Base-by-base conservation (phyloP, 2,329 filamentous ascomycete species). In the Tolypocladium tundrense region DNA sequence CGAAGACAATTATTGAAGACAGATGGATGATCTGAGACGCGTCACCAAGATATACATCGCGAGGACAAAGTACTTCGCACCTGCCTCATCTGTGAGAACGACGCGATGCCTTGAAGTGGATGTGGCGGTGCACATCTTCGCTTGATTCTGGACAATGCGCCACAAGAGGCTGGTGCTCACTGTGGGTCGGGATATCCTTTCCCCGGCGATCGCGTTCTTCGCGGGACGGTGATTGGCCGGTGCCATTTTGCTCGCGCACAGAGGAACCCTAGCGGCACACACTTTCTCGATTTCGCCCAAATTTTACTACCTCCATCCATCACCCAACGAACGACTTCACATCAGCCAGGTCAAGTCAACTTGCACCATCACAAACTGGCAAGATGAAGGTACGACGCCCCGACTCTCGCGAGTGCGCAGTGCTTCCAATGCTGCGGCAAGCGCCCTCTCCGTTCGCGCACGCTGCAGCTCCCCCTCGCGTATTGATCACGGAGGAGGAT, bases 361-460 rank as follows among this genome's bases (percentile, higher is more conserved):
- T 75, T 75, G 73, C 70, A 75, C 72, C 73, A 74, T 67, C 69
- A 71, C 72, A 70, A 68, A 70, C 74, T 72, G 74, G 73, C 75
- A 77, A 74, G 68, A 77, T 77, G 75, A 77, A 77, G 75, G 75
- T 77, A 75, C 60, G 74, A 59, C 50, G 52, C 53, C 45, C 37
- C 41, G 40, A 27, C 52, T 33, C 54, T 58, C 9, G 40, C 48
- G 48, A 37, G 19, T 11, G 48, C 31, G 9, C 31, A 35, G 19
- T 35, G 31, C 19, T 51, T 51, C 10, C 48, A n/a, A 13, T 51
- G 48, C 48, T 9, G 31, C 48, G 21, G 11, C 31, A 37, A 13
- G 31, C 31, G 19, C 48, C 21, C 7, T 37, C 3, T 10, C 48
- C 31, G 31, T 21, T 52, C 16, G 48, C 35, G 4, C 48, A 21